Base-by-base conservation (phyloP, 2,329 filamentous ascomycete species). In the Fusarium guadeloupense region DNA sequence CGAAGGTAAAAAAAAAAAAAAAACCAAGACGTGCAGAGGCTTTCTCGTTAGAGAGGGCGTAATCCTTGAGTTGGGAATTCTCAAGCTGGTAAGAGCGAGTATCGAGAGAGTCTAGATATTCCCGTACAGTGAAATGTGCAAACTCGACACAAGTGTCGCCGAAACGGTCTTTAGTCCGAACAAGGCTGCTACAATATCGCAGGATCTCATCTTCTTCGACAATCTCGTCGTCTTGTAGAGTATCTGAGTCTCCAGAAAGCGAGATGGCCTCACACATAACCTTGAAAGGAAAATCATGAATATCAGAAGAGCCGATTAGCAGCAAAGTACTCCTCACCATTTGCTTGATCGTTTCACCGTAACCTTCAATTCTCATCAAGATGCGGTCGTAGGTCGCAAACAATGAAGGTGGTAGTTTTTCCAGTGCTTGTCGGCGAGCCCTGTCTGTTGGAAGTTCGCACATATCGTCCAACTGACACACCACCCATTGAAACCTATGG, bases 401-500 rank as follows among this genome's bases (percentile, higher is more conserved):
- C 2, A 62, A 35, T 1, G 49, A 45, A 1, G 54, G 50, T 0
- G 59, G 59, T 3, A 62, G 25, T 8, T 31, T 44, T 1, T 52
- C 30, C 12, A 62, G 14, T 0, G 54, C 59, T 1, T 39, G 30
- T 8, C 28, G 39, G 0, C 59, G 59, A 6, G 4, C 49, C 19
- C 34, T 5, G n/a, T 62, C 50, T 1, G 17, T 34, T 1, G 17
- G 42, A 9, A 54, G 34, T 1, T 49, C n/a, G 30, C 59, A 62
- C 10, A 62, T 20, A 2, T 49, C 13, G 7, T 62, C 54, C 0
- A 62, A n/a, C 8, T 62, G 59, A 10, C 59, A 62, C 5, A 25
- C n/a, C 13, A 49, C 59, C 59, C 54, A 62, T 1, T 54, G 54
- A 21, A 62, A 62, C 59, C 58, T 59, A 3, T 10, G 3, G 9